Conservation (phyloP, 441 rosid genomes). For the Omphalea diandra region DNA sequence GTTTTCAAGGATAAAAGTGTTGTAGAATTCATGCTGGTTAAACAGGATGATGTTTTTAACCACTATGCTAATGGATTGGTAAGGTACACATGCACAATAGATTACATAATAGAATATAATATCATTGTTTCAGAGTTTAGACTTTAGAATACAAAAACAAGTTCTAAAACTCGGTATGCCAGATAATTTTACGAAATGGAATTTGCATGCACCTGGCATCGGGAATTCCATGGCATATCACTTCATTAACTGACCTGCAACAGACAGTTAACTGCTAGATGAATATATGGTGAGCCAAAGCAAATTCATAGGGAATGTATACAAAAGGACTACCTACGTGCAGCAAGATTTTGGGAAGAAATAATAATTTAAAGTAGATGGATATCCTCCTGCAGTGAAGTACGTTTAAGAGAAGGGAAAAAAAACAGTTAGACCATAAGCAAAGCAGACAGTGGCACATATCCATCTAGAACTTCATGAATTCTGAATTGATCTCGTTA, state of each 20-base stretch:
- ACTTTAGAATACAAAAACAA: background rate
- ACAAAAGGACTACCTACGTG: conserved; percentile 81
- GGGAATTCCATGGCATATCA: conserved; percentile 98
- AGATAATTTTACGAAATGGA: background rate
- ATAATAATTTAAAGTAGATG: conserved; percentile 93
- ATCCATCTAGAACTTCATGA: background rate
- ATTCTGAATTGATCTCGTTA: background rate
- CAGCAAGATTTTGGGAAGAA: conserved; percentile 99
- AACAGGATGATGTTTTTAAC: background rate
- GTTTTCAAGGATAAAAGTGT: background rate
- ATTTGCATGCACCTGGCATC: conserved; percentile 70
- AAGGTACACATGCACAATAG: background rate
- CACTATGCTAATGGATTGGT: background rate
- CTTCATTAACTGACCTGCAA: conserved; percentile 94
- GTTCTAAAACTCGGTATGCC: background rate
- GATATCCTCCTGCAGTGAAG: conserved; percentile 77
- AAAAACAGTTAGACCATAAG: background rate
- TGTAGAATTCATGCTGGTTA: background rate
- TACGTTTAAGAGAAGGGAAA: conserved; percentile 20
- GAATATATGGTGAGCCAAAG: conserved; percentile 17
- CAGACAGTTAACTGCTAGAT: conserved; percentile 18
- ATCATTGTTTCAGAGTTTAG: background rate
- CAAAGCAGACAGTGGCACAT: background rate
- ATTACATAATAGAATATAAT: conserved; percentile 4
- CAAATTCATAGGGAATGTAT: conserved; percentile 9